Evolutionary conservation across 139 green algal genomes (phyloP).

Genomic region (Asterochloris sp.): DNA sequence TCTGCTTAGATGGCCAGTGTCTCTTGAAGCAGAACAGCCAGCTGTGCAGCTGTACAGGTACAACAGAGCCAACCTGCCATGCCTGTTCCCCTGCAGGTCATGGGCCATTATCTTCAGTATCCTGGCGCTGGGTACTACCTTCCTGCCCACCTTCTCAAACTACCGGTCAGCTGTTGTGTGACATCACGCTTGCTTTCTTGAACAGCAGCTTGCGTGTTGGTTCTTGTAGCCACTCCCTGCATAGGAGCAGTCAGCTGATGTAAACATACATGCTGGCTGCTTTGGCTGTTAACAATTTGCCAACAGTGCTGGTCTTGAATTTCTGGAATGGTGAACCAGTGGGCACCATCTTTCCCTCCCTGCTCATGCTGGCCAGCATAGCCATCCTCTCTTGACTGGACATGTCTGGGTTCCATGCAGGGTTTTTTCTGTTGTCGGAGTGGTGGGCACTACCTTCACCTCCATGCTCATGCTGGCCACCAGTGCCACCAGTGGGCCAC

Average conservation of each 20-base stretch:
- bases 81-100: not conserved
- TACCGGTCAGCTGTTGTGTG: not conserved
- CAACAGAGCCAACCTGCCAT: not conserved
- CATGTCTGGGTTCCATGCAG: not conserved
- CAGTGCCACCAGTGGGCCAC: not conserved
- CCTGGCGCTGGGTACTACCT: not conserved
- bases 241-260: too few species aligned
- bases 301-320: too few species aligned
- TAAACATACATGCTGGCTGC: too few species aligned
- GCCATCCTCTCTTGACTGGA: not conserved
- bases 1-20: too few species aligned
- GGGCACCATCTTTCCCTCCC: too few species aligned
- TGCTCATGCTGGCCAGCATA: too few species aligned
- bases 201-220: not conserved
- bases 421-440: constrained; percentile 10
- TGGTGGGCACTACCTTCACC: constrained; percentile 23
- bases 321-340: too few species aligned
- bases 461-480: constrained; percentile 17
- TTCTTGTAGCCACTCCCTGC: too few species aligned
- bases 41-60: too few species aligned
- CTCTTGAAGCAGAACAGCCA: too few species aligned
- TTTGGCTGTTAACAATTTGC: too few species aligned
- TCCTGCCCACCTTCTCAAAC: constrained; percentile 16
- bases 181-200: not conserved
- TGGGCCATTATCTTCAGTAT: constrained; percentile 4